Evolutionary conservation across 2,329 filamentous ascomycete genomes (phyloP).

Genomic region (Lachnum nothofagi): DNA sequence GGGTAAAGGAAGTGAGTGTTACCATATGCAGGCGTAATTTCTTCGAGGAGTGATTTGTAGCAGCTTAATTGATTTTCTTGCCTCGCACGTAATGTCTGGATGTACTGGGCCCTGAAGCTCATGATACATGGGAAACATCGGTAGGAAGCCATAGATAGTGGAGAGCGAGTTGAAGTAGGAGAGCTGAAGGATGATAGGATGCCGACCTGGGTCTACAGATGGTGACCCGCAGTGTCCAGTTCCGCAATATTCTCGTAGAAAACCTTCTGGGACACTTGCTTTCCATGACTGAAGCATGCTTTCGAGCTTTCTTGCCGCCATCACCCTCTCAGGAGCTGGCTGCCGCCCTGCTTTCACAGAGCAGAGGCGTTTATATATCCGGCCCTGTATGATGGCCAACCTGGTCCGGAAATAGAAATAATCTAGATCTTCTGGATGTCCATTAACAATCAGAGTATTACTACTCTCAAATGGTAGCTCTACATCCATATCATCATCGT

Average conservation of each 20-base stretch:
- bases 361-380: slow-evolving; percentile 23
- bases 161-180: slow-evolving; percentile 17
- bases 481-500: slow-evolving; percentile 50
- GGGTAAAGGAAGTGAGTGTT: background rate
- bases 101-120: background rate
- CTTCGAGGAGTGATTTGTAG: slow-evolving; percentile 16
- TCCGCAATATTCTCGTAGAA: slow-evolving; percentile 6
- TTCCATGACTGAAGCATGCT: slow-evolving; percentile 15
- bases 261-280: slow-evolving; percentile 10
- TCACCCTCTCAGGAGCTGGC: slow-evolving; percentile 9
- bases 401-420: slow-evolving; percentile 18
- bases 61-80: slow-evolving; percentile 16
- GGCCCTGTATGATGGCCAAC: slow-evolving; percentile 25
- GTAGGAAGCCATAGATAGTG: slow-evolving; percentile 11
- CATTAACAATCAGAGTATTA: background rate
- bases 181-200: slow-evolving; percentile 12
- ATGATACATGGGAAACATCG: background rate
- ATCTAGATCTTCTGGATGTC: slow-evolving; percentile 2
- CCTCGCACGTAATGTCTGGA: slow-evolving; percentile 10
- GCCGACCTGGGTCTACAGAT: background rate
- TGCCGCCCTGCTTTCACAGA: slow-evolving; percentile 21
- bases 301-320: slow-evolving; percentile 13
- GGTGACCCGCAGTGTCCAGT: background rate
- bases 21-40: slow-evolving; percentile 20
- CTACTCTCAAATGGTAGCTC: slow-evolving; percentile 17